A percentile compares a stretch with the other conserved stretches of the same genome.
Conservation (phyloP, 2,329 filamentous ascomycete genomes). For the Alternaria brassicae region DNA sequence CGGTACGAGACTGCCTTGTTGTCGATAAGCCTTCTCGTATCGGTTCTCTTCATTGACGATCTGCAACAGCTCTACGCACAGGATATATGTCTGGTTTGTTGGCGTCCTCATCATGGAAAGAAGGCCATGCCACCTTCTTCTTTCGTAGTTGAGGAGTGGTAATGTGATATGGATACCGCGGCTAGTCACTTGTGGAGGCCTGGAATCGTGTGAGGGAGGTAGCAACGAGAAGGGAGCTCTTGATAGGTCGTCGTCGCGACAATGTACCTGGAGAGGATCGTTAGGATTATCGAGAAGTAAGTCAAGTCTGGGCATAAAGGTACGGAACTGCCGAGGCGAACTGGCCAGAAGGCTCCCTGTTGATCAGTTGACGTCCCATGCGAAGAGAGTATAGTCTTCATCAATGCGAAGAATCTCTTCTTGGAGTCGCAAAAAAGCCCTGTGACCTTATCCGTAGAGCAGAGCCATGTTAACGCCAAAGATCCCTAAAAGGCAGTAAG, state of each 20-base stretch:
- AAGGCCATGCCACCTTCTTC: not conserved
- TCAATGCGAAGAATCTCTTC: not conserved
- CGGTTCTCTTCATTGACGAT: no score
- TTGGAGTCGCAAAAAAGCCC: not conserved
- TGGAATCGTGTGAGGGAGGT: not conserved
- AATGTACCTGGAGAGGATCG: not conserved
- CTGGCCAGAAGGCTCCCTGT: not conserved
- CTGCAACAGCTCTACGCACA: not conserved
- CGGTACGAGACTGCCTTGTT: not conserved
- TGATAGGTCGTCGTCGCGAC: not conserved
- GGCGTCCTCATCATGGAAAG: not conserved
- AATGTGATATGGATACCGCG: not conserved
- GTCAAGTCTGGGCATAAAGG: not conserved
- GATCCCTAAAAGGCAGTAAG: not conserved
- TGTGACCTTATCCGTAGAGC: not conserved
- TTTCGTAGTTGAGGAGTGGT: not conserved
- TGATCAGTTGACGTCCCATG: not conserved
- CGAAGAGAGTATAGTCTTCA: not conserved
- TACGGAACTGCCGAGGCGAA: not conserved
- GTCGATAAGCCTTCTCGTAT: not conserved
- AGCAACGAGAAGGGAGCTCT: not conserved
- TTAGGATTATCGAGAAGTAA: no score
- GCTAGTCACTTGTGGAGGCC: not conserved
- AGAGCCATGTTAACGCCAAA: not conserved
- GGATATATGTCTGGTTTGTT: not conserved